Evolutionary conservation across 345 rosid genomes (phyloP), one percentile per base, ranked within the genome.

Genomic region (Mercurialis annua): DNA sequence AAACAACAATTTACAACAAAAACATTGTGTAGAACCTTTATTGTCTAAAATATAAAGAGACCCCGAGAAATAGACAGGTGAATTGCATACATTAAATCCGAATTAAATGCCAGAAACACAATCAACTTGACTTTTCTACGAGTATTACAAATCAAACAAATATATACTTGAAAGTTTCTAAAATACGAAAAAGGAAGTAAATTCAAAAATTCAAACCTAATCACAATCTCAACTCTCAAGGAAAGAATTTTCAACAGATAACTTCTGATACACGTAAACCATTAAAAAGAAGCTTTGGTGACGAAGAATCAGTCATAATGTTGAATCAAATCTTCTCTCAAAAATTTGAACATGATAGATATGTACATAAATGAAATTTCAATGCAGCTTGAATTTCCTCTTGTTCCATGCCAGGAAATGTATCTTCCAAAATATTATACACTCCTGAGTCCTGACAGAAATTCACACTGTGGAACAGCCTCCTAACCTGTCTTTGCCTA

Each of bases 401-500:
- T 11, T 57, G 5, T 21, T 30, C 6, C 47, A 4, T 24, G 64
- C 65, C n/a, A 46, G 27, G n/a, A 16, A 43, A 23, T 4, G 46
- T 38, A 62, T 26, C 65, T 44, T 40, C 64, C 21, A 42, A 60
- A 16, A 27, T 23, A 44, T 18, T 7, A n/a, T 27, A 21, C 38
- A 15, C 15, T 12, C 52, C 73, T 70, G 56, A 31, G 33, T 52
- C 33, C 36, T 31, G n/a, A n/a, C 1, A 4, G 29, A 17, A 8
- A 58, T 42, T 36, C 20, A 21, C 10, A 40, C 15, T 14, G 57
- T 14, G 36, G 29, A 17, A 31, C 24, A 21, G 30, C 18, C 30
- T 30, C 29, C 48, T 64, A 34, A 43, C 61, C 54, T 51, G 44
- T 33, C 67, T 60, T 62, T 53, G 55, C 62, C 56, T 55, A 5